Evolutionary conservation across 768 basidiomycete species (phyloP).

Genomic region (Boletus pseudo-olivaceus): DNA sequence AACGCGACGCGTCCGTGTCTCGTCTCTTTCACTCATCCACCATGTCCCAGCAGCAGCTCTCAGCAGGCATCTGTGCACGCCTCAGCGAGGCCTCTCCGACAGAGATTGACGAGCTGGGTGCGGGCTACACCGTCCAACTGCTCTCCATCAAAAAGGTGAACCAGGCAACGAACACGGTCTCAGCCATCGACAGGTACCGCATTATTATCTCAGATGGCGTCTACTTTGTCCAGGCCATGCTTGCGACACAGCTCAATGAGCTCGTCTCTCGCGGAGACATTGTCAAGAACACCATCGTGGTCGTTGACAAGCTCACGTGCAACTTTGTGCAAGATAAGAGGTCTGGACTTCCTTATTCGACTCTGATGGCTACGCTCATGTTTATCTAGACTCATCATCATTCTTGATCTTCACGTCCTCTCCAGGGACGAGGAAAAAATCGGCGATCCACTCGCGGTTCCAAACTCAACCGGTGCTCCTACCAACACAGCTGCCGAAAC

Average conservation of each 20-base stretch:
- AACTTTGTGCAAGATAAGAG: conserved; percentile 82
- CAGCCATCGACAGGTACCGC: conserved; percentile 57
- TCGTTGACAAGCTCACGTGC: conserved; percentile 72
- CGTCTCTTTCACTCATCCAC: conserved; percentile 10
- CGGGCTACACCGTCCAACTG: conserved; percentile 63
- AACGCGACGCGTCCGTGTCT: conserved; percentile 15
- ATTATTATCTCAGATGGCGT: conserved; percentile 89
- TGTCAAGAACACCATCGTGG: conserved; percentile 62
- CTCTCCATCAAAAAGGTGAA: conserved; percentile 80
- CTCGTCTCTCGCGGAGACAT: conserved; percentile 64
- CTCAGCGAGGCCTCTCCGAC: conserved; percentile 40
- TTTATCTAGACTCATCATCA: conserved; percentile 66
- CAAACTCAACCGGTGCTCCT: conserved; percentile 32
- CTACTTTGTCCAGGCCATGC: conserved; percentile 88
- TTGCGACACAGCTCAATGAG: conserved; percentile 85
- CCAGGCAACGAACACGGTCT: conserved; percentile 26
- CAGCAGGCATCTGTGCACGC: conserved; percentile 52
- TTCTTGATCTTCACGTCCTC: conserved; percentile 63
- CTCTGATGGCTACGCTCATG: conserved; percentile 1
- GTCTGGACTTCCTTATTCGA: conserved; percentile 34
- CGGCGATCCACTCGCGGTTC: conserved; percentile 51
- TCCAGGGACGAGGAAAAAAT: conserved; percentile 63
- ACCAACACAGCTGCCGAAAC: conserved; percentile 21
- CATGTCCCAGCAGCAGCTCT: conserved; percentile 47
- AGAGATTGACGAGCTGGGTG: conserved; percentile 29